Evolutionary conservation across 176 grass and related monocot species (phyloP), one percentile per base, ranked within the genome.

Genomic region (Tillandsia leiboldiana): DNA sequence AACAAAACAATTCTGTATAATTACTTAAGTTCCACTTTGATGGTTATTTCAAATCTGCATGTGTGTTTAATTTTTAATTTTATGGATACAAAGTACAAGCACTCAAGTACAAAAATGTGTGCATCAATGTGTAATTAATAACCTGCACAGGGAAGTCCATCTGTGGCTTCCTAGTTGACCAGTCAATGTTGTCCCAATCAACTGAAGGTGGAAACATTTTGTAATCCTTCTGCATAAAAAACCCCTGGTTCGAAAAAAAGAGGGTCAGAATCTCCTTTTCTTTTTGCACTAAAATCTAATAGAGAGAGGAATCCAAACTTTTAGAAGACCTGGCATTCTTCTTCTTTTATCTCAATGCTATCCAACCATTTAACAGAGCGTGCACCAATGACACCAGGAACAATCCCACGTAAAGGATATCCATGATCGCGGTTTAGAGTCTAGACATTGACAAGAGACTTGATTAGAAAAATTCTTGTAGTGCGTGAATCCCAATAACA

Each of bases 61-160:
- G 0, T 4, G 4, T 42, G 33, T 42, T 42, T 42, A 7, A 42
- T 42, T 42, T 42, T 42, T 42, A 42, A 42, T 42, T 42, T 42
- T 42, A 42, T 42, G 33, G 33, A 42, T 42, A 42, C 33, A 42
- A 42, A 42, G 3, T 42, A 42, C 33, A 6, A 6, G 7, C 33
- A 42, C 33, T 42, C 33, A 7, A 42, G 33, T 42, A 59, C n/a
- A 15, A 59, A 59, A 59, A 17, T 20, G 54, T 9, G 14, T 4
- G n/a, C 14, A 59, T 14, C 54, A 22, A 17, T 59, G 8, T 64
- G 51, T 15, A 73, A 51, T 49, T 61, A 75, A 24, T 24, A 83
- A 96, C 91, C 87, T 96, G 91, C 51, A 96, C 81, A 83, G 91
- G 91, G 51, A 91, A 91, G 75, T 96, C 91, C 91, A 96, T 96